Percentiles rank a stretch among this genome's conserved stretches.
phyloP scores from a whole-genome alignment of 2,329 filamentous ascomycete species.

The Penicillium brevicompactum region DNA sequence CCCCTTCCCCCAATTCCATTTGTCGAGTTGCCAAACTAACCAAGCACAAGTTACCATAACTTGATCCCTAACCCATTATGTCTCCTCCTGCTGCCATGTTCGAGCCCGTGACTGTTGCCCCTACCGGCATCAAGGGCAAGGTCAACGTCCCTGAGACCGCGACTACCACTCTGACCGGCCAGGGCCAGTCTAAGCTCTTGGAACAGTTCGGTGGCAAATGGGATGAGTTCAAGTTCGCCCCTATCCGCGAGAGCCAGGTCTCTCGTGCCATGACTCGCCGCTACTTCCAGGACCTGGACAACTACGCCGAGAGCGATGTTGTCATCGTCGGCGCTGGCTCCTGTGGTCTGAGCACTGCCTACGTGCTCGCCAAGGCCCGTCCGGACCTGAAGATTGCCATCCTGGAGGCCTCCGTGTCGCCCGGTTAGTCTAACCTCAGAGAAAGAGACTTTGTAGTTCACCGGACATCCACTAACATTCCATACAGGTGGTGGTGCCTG shows the following conservation, averaged over 20 bases:
- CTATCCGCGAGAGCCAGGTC: constrained; percentile 89
- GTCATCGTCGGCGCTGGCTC: constrained; percentile 91
- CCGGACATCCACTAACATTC: constrained; percentile 8
- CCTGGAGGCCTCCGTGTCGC: constrained; percentile 83
- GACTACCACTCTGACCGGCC: constrained; percentile 35
- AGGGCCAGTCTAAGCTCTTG: constrained; percentile 57
- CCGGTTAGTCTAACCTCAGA: constrained; percentile 47
- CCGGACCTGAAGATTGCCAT: constrained; percentile 91
- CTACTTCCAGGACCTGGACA: constrained; percentile 89
- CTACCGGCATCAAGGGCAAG: constrained; percentile 45
- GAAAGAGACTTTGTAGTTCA: background rate
- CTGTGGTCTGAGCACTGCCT: constrained; percentile 82
- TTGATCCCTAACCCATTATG: constrained; percentile 59
- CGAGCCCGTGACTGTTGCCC: constrained; percentile 45
- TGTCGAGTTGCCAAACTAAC: constrained; percentile 45
- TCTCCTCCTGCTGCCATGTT: constrained; percentile 74
- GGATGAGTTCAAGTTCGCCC: constrained; percentile 78
- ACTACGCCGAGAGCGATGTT: constrained; percentile 87
- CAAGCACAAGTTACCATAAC: constrained; percentile 27
- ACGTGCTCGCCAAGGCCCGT: constrained; percentile 78
- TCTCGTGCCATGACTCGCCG: constrained; percentile 90
- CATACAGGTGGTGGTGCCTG: constrained; percentile 76
- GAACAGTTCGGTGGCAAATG: constrained; percentile 73
- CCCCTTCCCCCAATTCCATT: constrained; percentile 44
- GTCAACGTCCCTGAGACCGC: constrained; percentile 50